Evolutionary conservation across 2,329 filamentous ascomycete species (phyloP).

Genomic region (Metarhizium anisopliae): DNA sequence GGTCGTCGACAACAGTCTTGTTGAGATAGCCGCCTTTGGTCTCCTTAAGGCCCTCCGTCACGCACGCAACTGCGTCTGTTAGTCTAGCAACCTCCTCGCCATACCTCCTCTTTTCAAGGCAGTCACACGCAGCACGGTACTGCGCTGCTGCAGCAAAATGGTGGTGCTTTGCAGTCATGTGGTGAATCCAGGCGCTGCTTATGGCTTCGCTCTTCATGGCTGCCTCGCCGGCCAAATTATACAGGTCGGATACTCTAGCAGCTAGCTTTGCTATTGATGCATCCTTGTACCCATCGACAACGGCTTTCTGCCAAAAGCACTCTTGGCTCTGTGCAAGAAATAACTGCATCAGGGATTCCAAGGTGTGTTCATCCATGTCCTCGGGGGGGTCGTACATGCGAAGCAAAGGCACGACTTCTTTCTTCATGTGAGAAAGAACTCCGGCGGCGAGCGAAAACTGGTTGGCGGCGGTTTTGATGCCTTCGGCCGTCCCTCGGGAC

Average conservation of each 20-base stretch:
- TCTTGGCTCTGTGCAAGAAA: slow-evolving; percentile 91
- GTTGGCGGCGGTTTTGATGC: slow-evolving; percentile 78
- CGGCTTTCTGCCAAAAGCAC: slow-evolving; percentile 96
- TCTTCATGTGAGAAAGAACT: slow-evolving; percentile 69
- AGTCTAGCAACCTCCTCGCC: slow-evolving; percentile 90
- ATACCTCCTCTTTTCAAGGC: slow-evolving; percentile 86
- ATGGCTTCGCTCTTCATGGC: slow-evolving; percentile 84
- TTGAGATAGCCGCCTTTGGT: slow-evolving; percentile 64
- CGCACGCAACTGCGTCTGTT: slow-evolving; percentile 71
- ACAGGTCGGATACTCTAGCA: slow-evolving; percentile 82
- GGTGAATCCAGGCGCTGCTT: slow-evolving; percentile 93
- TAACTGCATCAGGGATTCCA: slow-evolving; percentile 75
- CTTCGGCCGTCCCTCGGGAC: slow-evolving; percentile 69
- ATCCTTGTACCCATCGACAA: slow-evolving; percentile 89
- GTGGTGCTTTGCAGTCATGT: slow-evolving; percentile 93
- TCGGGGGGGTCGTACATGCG: slow-evolving; percentile 76
- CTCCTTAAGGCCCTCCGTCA: slow-evolving; percentile 80
- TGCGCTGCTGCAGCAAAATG: slow-evolving; percentile 95
- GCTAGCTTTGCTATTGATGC: slow-evolving; percentile 85
- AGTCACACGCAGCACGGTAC: slow-evolving; percentile 83
- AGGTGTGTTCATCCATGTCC: slow-evolving; percentile 85
- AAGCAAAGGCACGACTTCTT: slow-evolving; percentile 70
- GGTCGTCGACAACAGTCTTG: slow-evolving; percentile 70
- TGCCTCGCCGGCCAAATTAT: slow-evolving; percentile 73
- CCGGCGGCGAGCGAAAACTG: slow-evolving; percentile 86